Evolutionary conservation across 768 basidiomycete species (phyloP), one percentile per base, ranked within the genome.

Genomic region (Psilocybe tampanensis): DNA sequence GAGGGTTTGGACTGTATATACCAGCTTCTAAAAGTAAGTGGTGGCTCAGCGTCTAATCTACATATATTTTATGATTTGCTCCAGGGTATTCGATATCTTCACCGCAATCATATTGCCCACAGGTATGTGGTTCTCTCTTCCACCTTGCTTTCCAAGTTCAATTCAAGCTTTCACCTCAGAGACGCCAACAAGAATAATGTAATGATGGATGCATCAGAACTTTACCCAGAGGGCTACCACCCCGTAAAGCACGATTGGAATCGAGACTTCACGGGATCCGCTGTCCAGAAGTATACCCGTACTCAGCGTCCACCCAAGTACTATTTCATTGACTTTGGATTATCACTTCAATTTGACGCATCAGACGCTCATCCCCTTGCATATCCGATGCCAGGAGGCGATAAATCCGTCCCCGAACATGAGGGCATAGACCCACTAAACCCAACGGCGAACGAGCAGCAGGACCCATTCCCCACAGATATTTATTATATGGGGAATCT

Each of bases 1-100:
- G n/a, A n/a, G n/a, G n/a, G n/a, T n/a, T n/a, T n/a, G n/a, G n/a
- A n/a, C n/a, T n/a, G n/a, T n/a, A n/a, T n/a, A n/a, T 12, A 73
- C 74, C 4, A 44, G 74, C 19, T 9, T 65, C 74, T 23, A 66
- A 74, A 64, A 74, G 70, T 41, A 32, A 21, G 8, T 11, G n/a
- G 19, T 21, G n/a, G 12, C 11, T 22, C 9, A 4, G 4, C 21
- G 17, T 11, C 5, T 23, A 62, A 61, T 8, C 59, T 59, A n/a
- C 9, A 63, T 66, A 56, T 60, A 60, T 61, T 62, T 15, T 34
- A 8, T 8, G 15, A 7, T 8, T 8, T 34, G 33, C n/a, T 8
- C 33, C 15, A 76, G 73, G 73, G 72, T 1, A 45, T 77, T 0
- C 61, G 64, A 19, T 77, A 34, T 74, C 45, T 77, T 64, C 76